Percentiles rank a stretch among this genome's conserved stretches.
phyloP scores from a whole-genome alignment of 257 asterid genomes.

The Henckelia pumila region DNA sequence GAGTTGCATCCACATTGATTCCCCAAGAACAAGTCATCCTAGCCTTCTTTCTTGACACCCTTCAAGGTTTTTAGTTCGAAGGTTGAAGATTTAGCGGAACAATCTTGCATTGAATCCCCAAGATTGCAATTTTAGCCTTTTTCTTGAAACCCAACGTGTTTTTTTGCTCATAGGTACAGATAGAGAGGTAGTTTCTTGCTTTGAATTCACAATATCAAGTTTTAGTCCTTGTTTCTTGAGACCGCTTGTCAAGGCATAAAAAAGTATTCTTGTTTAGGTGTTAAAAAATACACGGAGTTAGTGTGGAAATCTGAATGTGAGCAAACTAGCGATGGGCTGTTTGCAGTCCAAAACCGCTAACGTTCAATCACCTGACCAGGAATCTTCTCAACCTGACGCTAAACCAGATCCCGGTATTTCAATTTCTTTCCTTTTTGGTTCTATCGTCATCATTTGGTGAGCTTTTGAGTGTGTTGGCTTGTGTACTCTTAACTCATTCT shows the following conservation, averaged over 20 bases:
- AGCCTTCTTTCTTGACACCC: neutral
- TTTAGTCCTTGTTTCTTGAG: neutral
- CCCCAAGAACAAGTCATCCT: neutral
- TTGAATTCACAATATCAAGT: neutral
- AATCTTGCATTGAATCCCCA: too few relatives aligned
- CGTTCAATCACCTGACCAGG: constrained; percentile 90
- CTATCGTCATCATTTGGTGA: constrained; percentile 3
- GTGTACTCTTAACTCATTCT: neutral
- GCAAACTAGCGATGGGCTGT: constrained; percentile 78
- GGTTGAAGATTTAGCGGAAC: neutral
- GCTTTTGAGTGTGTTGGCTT: neutral
- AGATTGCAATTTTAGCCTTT: too few relatives aligned
- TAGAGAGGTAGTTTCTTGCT: neutral
- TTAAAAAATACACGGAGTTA: neutral
- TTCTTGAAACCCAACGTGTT: neutral
- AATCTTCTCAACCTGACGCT: constrained; percentile 67
- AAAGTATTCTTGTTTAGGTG: too few relatives aligned
- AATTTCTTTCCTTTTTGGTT: constrained; percentile 12
- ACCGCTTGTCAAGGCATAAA: neutral
- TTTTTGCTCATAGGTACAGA: neutral
- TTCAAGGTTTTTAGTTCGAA: neutral
- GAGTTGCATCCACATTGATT: neutral
- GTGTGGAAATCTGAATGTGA: constrained; percentile 41
- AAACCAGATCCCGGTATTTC: constrained; percentile 88
- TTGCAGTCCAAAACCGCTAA: constrained; percentile 98